These are phyloP conservation scores for Fusarium sp. DNA, from an alignment of 2,329 filamentous ascomycete species.

Conservation along the genomic window DNA sequence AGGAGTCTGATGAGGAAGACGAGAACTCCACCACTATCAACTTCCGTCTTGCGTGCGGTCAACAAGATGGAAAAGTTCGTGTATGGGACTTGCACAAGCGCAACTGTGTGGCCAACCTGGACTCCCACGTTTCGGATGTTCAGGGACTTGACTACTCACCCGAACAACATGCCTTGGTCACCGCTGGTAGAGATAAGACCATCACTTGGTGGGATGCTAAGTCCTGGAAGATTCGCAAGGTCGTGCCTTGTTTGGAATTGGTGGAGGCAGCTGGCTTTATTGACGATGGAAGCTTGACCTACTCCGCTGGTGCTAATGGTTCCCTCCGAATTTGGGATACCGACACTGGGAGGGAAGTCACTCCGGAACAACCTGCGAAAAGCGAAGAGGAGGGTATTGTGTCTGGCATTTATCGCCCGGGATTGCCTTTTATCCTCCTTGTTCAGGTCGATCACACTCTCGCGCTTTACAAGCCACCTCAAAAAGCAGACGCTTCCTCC, in stretches of 20 bases:
- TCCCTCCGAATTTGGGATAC: constrained; percentile 86
- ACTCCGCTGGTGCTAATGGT: constrained; percentile 86
- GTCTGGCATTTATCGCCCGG: constrained; percentile 73
- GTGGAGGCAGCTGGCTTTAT: constrained; percentile 88
- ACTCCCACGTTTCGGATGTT: constrained; percentile 97
- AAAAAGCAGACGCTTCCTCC: constrained; percentile 49
- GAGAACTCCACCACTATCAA: constrained; percentile 59
- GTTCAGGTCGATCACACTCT: constrained; percentile 92
- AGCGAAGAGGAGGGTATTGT: constrained; percentile 75
- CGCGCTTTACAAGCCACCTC: constrained; percentile 71
- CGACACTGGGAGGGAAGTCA: constrained; percentile 81
- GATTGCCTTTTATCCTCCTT: constrained; percentile 77
- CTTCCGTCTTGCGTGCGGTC: constrained; percentile 88
- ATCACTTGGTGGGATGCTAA: constrained; percentile 89
- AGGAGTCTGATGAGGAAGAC: constrained; percentile 56
- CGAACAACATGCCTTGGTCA: constrained; percentile 79
- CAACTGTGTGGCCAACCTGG: constrained; percentile 78
- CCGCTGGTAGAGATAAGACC: constrained; percentile 91
- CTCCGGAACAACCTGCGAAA: constrained; percentile 73
- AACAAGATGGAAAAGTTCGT: constrained; percentile 91
- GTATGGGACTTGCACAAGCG: constrained; percentile 93
- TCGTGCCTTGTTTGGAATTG: constrained; percentile 86
- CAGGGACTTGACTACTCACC: constrained; percentile 84
- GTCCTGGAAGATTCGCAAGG: constrained; percentile 84
- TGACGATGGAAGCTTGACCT: constrained; percentile 75